Percentiles rank a stretch among this genome's conserved stretches.
Conservation (phyloP, 208 protist species). For the Leishmania turanica region DNA sequence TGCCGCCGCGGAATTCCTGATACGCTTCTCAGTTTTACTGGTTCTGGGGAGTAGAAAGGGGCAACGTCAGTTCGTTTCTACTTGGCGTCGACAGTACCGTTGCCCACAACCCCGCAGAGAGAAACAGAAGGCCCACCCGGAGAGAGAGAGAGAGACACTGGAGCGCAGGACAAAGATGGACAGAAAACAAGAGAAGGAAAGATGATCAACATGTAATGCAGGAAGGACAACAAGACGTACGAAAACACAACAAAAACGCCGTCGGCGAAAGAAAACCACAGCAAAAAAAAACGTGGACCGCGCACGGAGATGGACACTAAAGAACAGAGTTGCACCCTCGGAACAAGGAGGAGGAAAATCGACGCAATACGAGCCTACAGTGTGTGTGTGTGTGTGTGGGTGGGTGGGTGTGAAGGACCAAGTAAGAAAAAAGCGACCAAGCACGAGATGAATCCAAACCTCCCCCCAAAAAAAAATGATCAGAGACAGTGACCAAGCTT, state of each 20-base stretch:
- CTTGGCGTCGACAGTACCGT: neutral
- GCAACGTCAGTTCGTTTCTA: neutral
- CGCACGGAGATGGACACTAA: neutral
- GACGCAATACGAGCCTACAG: neutral
- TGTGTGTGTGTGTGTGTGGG: neutral
- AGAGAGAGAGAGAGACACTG: neutral
- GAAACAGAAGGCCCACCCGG: neutral
- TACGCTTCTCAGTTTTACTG: neutral
- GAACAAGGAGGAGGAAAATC: neutral
- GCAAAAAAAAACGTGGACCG: neutral
- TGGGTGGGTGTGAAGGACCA: neutral
- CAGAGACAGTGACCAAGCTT: neutral
- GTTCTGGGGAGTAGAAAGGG: neutral
- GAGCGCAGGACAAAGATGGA: neutral
- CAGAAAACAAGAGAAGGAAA: constrained; percentile 4
- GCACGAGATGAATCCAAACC: neutral
- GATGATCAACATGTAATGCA: neutral
- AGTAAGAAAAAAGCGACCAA: neutral
- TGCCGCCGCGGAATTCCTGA: neutral
- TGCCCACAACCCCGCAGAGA: neutral
- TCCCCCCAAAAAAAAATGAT: neutral
- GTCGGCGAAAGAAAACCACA: neutral
- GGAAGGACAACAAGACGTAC: constrained; percentile 12
- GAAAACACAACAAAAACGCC: neutral
- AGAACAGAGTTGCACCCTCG: neutral